Base-by-base conservation (phyloP, 2,329 filamentous ascomycete genomes). In the Diaporthe australafricana region DNA sequence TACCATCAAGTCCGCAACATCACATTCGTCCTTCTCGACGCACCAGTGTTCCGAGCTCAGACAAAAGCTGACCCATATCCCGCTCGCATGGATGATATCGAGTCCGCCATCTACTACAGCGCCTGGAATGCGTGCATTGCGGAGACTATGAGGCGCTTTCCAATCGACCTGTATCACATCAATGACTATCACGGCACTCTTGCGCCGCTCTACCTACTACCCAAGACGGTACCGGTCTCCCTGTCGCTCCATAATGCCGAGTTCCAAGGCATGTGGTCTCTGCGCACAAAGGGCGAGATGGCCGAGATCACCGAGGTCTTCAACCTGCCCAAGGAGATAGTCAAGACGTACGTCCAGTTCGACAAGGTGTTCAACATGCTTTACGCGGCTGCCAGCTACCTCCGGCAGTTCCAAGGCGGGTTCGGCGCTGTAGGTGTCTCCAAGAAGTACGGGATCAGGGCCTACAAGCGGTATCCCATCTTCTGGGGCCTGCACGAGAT, bases 121-220 rank as follows among this genome's bases (percentile, higher is more conserved):
- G 89, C 90, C 1, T 92, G 90, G 90, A 92, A 92, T 72, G 88
- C 90, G 77, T 92, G 90, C 76, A 91, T 92, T 74, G 88, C 90
- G 1, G 84, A 89, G 74, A 82, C 88, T 2, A 85, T 91, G 73
- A 84, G 85, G 63, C 85, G 90, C 20, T 92, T 92, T 5, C 72
- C 72, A 0, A 42, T 73, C 20, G 80, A 83, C 42, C 76, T 83
- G 40, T 86, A 84, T 69, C 76, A 83, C 67, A 81, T 84, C 75
- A 78, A 83, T 60, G 77, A 81, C 47, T 85, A 84, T 73, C 77
- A 80, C 30, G 79, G 78, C 5, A 80, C 82, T 30, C 77, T 77
- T 16, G 91, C 91, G 52, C 90, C 90, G 2, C 83, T 92, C 0
- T 91, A 93, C 77, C 84, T 92, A 25, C 84, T 93, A 2, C 91